A percentile compares a stretch with the other conserved stretches of the same genome.
These are phyloP conservation scores for Phanerochaete sordida DNA, from an alignment of 768 basidiomycete genomes.

Conservation along the genomic window DNA sequence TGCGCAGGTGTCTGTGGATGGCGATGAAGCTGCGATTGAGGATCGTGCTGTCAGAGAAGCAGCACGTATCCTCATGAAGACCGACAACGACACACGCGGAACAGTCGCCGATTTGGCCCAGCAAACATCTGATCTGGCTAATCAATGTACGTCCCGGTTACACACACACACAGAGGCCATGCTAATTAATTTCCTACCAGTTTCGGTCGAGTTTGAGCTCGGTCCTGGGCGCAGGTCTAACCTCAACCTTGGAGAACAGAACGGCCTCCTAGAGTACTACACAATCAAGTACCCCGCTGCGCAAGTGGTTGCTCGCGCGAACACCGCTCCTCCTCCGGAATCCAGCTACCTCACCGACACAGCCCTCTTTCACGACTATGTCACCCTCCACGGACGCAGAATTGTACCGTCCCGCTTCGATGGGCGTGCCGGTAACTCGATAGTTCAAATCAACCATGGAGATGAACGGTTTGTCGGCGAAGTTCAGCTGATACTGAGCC, in stretches of 20 bases:
- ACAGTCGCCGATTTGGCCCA: neutral
- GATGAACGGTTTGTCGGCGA: constrained; percentile 4
- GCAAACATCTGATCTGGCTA: neutral
- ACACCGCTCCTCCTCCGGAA: no score
- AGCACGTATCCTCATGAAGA: neutral
- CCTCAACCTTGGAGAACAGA: neutral
- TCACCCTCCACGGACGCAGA: neutral
- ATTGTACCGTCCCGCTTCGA: neutral
- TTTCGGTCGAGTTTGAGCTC: neutral
- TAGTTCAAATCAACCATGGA: neutral
- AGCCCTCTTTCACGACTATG: neutral
- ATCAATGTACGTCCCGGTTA: neutral
- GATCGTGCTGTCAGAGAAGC: neutral
- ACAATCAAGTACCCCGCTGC: neutral
- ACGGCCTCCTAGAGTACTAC: neutral
- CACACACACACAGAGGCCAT: neutral
- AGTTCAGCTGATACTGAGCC: neutral
- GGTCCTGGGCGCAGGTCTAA: neutral
- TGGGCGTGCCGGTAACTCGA: neutral
- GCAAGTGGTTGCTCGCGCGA: no score
- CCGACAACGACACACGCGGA: neutral
- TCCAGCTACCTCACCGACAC: neutral
- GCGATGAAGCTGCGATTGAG: neutral
- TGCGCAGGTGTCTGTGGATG: neutral
- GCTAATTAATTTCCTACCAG: neutral